These are phyloP conservation scores for Fusarium fujikuroi DNA, from an alignment of 2,329 filamentous ascomycete genomes.

Conservation along the genomic window DNA sequence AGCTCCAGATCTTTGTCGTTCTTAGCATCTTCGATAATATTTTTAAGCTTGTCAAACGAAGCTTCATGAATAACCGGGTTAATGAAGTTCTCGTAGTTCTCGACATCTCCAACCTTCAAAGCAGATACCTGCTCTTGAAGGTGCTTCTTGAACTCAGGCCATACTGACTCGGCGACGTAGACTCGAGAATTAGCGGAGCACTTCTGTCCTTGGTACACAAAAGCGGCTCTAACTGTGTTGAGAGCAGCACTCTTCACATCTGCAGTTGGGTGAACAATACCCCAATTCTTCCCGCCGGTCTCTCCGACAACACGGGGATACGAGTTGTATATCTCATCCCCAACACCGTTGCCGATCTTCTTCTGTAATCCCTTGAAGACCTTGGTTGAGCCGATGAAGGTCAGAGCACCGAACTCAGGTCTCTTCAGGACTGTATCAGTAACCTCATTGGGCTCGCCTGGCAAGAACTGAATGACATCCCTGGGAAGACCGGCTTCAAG, in stretches of 20 bases:
- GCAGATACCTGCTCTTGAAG: conserved; percentile 52
- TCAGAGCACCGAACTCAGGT: conserved; percentile 51
- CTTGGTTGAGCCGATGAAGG: conserved; percentile 52
- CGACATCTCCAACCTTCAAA: conserved; percentile 51
- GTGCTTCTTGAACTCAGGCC: conserved; percentile 39
- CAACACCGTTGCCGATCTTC: conserved; percentile 47
- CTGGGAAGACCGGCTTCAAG: conserved; percentile 53
- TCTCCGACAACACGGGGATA: conserved; percentile 61
- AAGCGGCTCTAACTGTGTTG: conserved; percentile 26
- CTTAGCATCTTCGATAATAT: conserved; percentile 58
- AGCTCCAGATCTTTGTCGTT: conserved; percentile 55
- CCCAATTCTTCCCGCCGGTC: conserved; percentile 65
- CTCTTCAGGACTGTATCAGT: conserved; percentile 49
- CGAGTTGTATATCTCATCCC: conserved; percentile 45
- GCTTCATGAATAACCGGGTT: conserved; percentile 61
- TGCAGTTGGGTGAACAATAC: conserved; percentile 54
- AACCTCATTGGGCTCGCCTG: conserved; percentile 51
- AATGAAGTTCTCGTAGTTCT: conserved; percentile 53
- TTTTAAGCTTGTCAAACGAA: conserved; percentile 53
- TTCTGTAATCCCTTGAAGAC: conserved; percentile 51
- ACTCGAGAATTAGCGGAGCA: conserved; percentile 32
- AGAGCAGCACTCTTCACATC: conserved; percentile 31
- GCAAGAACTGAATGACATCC: conserved; percentile 53
- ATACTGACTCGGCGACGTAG: conserved; percentile 42
- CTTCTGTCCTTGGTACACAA: conserved; percentile 37